A percentile compares a stretch with the other conserved stretches of the same genome.
Evolutionary conservation across 2,329 filamentous ascomycete species (phyloP).

Genomic region (Aspergillus felis): DNA sequence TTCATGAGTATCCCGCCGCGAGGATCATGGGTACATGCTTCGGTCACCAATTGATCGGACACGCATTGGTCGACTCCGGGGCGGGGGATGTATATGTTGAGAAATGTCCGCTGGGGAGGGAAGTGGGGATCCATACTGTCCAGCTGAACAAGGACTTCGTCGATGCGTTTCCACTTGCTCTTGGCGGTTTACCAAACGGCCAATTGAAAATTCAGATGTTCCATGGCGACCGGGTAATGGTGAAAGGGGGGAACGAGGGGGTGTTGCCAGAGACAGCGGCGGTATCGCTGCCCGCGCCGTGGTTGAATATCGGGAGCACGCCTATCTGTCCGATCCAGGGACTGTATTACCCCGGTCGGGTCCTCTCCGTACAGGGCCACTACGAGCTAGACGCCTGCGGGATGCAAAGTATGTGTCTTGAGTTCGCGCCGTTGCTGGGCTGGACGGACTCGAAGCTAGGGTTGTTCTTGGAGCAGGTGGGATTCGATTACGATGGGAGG

Average conservation of each 20-base stretch:
- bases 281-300: slow-evolving; percentile 19
- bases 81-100: slow-evolving; percentile 17
- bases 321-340: slow-evolving; percentile 26
- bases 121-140: slow-evolving; percentile 29
- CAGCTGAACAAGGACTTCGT: slow-evolving; percentile 18
- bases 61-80: slow-evolving; percentile 1
- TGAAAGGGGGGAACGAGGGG: slow-evolving; percentile 2
- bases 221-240: slow-evolving; percentile 28
- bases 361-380: slow-evolving; percentile 31
- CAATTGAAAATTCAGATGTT: slow-evolving; percentile 33
- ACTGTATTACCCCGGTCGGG: slow-evolving; percentile 24
- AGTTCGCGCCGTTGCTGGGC: slow-evolving; percentile 18
- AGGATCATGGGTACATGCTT: slow-evolving; percentile 34
- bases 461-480: background rate
- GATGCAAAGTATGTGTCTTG: slow-evolving; percentile 21
- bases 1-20: slow-evolving; percentile 21
- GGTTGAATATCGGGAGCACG: slow-evolving; percentile 28
- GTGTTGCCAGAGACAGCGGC: background rate
- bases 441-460: slow-evolving; percentile 14
- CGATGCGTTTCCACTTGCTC: slow-evolving; percentile 12
- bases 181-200: background rate
- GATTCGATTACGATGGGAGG: background rate
- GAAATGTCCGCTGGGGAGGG: slow-evolving; percentile 19
- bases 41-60: slow-evolving; percentile 30
- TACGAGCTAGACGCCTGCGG: slow-evolving; percentile 29